phyloP scores from a whole-genome alignment of 495 filamentous ascomycete species.

The Hyaloscypha variabilis region DNA sequence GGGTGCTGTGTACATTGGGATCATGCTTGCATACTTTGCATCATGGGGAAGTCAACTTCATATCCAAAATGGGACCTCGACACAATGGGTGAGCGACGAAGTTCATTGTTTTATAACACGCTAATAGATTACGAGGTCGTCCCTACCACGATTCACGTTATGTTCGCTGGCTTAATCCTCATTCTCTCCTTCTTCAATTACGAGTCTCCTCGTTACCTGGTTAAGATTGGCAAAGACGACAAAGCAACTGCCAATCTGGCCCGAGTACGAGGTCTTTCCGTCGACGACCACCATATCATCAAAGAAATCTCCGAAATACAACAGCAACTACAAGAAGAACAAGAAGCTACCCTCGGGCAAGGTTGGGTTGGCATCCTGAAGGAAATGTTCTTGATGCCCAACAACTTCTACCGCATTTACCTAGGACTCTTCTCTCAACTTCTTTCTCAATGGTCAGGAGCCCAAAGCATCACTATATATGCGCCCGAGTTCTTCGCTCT shows the following conservation, averaged over 20 bases:
- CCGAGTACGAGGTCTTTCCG: constrained; percentile 49
- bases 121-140: constrained; percentile 40
- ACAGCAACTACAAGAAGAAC: constrained; percentile 49
- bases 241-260: constrained; percentile 49
- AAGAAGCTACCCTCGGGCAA: constrained; percentile 59
- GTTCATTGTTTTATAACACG: background rate
- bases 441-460: constrained; percentile 71
- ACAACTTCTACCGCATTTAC: constrained; percentile 63
- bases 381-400: constrained; percentile 60
- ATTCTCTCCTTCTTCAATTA: constrained; percentile 59
- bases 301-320: constrained; percentile 54
- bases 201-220: constrained; percentile 59
- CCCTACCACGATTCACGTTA: constrained; percentile 72
- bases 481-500: constrained; percentile 67
- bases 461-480: constrained; percentile 67
- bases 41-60: constrained; percentile 17
- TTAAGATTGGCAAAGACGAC: constrained; percentile 41
- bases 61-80: constrained; percentile 3
- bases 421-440: constrained; percentile 43
- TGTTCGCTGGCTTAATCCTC: constrained; percentile 70
- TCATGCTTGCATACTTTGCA: constrained; percentile 49
- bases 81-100: constrained; percentile 36
- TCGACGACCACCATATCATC: constrained; percentile 50
- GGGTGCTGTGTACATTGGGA: constrained; percentile 62
- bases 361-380: constrained; percentile 57